A percentile compares a stretch with the other conserved stretches of the same genome.
These are phyloP conservation scores for Singerocomus inundabilis DNA, from an alignment of 1,284 basidiomycete species.

Conservation along the genomic window DNA sequence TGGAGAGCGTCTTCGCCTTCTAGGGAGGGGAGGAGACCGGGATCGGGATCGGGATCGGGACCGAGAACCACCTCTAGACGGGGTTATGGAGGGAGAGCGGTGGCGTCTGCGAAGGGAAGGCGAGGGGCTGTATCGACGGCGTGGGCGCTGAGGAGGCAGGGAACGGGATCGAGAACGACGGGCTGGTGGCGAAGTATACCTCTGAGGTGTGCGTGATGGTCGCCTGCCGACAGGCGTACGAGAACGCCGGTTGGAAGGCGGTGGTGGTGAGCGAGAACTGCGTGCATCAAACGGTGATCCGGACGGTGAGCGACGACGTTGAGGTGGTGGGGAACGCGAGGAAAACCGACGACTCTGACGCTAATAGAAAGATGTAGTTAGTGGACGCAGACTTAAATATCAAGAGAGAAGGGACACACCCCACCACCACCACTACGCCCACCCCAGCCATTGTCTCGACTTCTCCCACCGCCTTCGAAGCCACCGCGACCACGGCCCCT, in stretches of 20 bases:
- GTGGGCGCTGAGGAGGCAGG: slow-evolving; percentile 29
- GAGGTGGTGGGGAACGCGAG: slow-evolving; percentile 40
- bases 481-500: slow-evolving; percentile 45
- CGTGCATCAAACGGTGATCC: slow-evolving; percentile 34
- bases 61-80: slow-evolving; percentile 25
- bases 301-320: slow-evolving; percentile 33
- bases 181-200: slow-evolving; percentile 17
- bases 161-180: slow-evolving; percentile 33
- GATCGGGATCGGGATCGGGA: slow-evolving; percentile 23
- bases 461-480: slow-evolving; percentile 40
- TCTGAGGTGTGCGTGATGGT: slow-evolving; percentile 38
- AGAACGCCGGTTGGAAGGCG: slow-evolving; percentile 34
- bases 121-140: slow-evolving; percentile 30
- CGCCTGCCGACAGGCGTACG: slow-evolving; percentile 32
- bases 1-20: slow-evolving; percentile 40
- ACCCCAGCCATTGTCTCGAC: slow-evolving; percentile 38
- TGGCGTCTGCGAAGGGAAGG: slow-evolving; percentile 36
- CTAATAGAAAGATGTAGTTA: slow-evolving; percentile 30
- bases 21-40: slow-evolving; percentile 41
- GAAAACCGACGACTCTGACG: slow-evolving; percentile 37
- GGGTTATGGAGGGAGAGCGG: slow-evolving; percentile 38
- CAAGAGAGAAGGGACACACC: slow-evolving; percentile 32
- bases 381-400: slow-evolving; percentile 3
- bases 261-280: slow-evolving; percentile 47
- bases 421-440: slow-evolving; percentile 42